Base-by-base conservation (phyloP, 371 early-diverging fungal species). In the Coemansia sp. region DNA sequence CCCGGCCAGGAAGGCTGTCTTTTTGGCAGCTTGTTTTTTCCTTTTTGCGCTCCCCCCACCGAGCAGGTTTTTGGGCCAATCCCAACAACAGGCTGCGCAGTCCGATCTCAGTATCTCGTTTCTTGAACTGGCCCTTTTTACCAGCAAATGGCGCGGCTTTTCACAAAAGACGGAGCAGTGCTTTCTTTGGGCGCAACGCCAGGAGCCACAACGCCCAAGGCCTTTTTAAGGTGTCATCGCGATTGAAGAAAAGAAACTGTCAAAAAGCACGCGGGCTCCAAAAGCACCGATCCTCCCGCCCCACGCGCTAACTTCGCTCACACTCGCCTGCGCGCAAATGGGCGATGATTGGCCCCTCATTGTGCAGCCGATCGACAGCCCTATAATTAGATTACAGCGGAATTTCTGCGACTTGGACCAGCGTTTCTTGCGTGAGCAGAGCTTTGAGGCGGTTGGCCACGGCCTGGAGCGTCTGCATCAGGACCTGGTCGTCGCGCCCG, bases 371-470 rank as follows among this genome's bases (percentile, higher is more conserved):
- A 42, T 42, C n/a, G 43, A 42, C 43, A n/a, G 4, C 43, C 43
- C n/a, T 42, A 20, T 20, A 20, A 20, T 20, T 20, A 20, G 20
- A 20, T 20, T 20, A 20, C 20, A 20, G 20, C 43, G 14, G 14
- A 11, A 43, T 7, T 43, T 43, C 40, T 13, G 51, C 36, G 3
- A 20, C 55, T 40, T n/a, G 50, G n/a, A 41, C 45, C 3, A 57
- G 35, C 14, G 41, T 48, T 40, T 55, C 56, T 34, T 55, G 56
- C 32, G 60, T 56, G 26, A 69, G 48, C 11, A 64, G 35, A 5
- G 42, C 40, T n/a, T 56, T 56, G 3, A 71, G 60, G 2, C 72
- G 58, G 35, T 67, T 63, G 1, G 72, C 72, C n/a, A 67, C 72
- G 3, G 32, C 4, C 49, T 71, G 72, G 6, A 71, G 45, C 8